Base-by-base conservation (phyloP, 768 basidiomycete genomes). In the Hericium alpestre region DNA sequence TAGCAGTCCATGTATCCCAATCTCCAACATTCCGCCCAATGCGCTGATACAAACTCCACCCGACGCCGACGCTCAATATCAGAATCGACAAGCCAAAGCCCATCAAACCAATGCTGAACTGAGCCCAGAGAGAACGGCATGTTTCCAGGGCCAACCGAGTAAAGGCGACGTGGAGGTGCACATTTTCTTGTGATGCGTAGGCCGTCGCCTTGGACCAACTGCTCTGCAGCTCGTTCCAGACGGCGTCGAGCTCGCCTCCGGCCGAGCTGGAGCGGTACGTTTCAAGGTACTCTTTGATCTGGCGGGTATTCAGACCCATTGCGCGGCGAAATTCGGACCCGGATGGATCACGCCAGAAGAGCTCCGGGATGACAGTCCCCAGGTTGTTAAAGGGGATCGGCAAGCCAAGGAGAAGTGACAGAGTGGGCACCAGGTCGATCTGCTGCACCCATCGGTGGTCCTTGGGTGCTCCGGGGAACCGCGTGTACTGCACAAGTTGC, bases 371-470 rank as follows among this genome's bases (percentile, higher is more conserved):
- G 58, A 96, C 72, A 4, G 77, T 82, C 0, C 96, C 96, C 10
- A 99, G 84, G 63, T 94, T 97, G 70, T 94, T 96, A 74, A 87
- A 97, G 0, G 96, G 96, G 41, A 99, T 89, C 0, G 94, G 92
- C 2, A 96, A 74, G 13, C 96, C 95, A 10, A 98, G 82, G 15
- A 96, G 80, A 16, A 97, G 81, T 0, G 93, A 86, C 18, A 98
- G 71, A 0, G 93, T 86, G 0, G 95, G 92, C 0, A 96, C 79
- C 50, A 99, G 76, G 69, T 97, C 95, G 59, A 98, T 94, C 71
- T 99, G 96, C 63, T 94, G 87, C 54, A 95, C 79, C 10, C 76
- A 74, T 16, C 93, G 81, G 65, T 80, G 79, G 0, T 76, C 70
- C 2, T 70, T 66, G 0, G 72, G 65, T 16, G 81, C 74, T n/a